phyloP scores from a whole-genome alignment of 176 grass and related monocot species.

The Pontederia paniculata region DNA sequence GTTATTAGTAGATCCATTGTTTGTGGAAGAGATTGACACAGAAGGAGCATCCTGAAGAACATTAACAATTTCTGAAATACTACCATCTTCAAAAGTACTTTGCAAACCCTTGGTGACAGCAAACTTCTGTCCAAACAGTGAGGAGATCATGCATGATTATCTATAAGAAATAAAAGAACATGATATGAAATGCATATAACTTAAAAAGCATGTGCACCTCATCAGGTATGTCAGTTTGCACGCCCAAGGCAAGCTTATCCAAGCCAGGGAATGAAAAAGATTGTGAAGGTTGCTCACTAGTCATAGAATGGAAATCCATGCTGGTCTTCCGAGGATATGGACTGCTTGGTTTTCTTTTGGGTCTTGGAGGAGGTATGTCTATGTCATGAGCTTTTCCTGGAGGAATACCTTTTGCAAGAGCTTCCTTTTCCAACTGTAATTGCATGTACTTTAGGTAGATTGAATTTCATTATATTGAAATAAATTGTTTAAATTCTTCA shows the following conservation, averaged over 20 bases:
- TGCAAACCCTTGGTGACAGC: slow-evolving; percentile 38
- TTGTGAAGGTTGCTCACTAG: slow-evolving; percentile 35
- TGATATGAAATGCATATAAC: no score
- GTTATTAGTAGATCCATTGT: slow-evolving; percentile 52
- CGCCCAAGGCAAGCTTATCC: slow-evolving; percentile 23
- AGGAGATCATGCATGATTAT: background rate
- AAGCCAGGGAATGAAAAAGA: slow-evolving; percentile 27
- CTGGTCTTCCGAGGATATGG: slow-evolving; percentile 80
- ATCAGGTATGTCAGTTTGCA: no score
- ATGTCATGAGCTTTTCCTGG: slow-evolving; percentile 77
- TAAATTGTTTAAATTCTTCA: background rate
- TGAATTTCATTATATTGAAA: background rate
- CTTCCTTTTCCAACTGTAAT: slow-evolving; percentile 94
- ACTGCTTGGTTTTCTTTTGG: slow-evolving; percentile 87
- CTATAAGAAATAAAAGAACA: no score
- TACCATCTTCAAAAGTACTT: slow-evolving; percentile 40
- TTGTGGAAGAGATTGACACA: slow-evolving; percentile 68
- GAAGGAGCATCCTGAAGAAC: slow-evolving; percentile 52
- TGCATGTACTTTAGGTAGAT: slow-evolving; percentile 30
- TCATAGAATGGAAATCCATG: slow-evolving; percentile 24
- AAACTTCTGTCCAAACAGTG: slow-evolving; percentile 33
- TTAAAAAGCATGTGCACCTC: no score
- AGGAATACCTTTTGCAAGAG: slow-evolving; percentile 57
- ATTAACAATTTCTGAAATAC: slow-evolving; percentile 74
- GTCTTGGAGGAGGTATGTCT: slow-evolving; percentile 86